Percentiles rank a stretch among this genome's conserved stretches.
Evolutionary conservation across 257 asterid genomes (phyloP).

Genomic region (Scutellaria barbata): DNA sequence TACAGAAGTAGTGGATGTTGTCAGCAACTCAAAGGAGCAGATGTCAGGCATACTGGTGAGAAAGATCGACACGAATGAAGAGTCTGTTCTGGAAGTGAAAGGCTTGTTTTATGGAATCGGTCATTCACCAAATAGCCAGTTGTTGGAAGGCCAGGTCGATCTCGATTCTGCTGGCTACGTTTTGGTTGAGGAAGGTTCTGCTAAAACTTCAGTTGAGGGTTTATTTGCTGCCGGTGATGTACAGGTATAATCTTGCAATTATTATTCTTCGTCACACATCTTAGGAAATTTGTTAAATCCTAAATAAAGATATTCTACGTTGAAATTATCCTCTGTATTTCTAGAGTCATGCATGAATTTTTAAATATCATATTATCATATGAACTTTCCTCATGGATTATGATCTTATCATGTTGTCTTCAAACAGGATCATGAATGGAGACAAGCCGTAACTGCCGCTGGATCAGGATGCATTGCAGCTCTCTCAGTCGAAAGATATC

Average conservation of each 20-base stretch:
- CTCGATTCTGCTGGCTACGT: slow-evolving; percentile 89
- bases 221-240: slow-evolving; percentile 99
- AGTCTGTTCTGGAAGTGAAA: slow-evolving; percentile 81
- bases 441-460: slow-evolving; percentile 99
- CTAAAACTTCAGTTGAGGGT: slow-evolving; percentile 89
- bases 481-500: slow-evolving; percentile 94
- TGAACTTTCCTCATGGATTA: neutral
- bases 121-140: slow-evolving; percentile 90
- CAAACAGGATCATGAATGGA: slow-evolving; percentile 95
- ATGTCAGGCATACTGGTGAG: slow-evolving; percentile 84
- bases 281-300: too few relatives aligned
- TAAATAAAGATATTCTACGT: too few relatives aligned
- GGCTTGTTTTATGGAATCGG: slow-evolving; percentile 98
- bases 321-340: too few relatives aligned
- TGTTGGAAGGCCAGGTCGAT: slow-evolving; percentile 89
- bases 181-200: slow-evolving; percentile 73
- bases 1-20: slow-evolving; percentile 93
- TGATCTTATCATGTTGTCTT: slow-evolving; percentile 22
- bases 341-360: too few relatives aligned
- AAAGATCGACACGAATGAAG: slow-evolving; percentile 65
- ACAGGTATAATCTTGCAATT: slow-evolving; percentile 61
- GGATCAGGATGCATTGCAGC: slow-evolving; percentile 99
- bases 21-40: slow-evolving; percentile 95
- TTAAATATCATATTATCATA: too few relatives aligned
- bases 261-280: too few relatives aligned